Evolutionary conservation across 306 rosid genomes (phyloP), one percentile per base, ranked within the genome.

Genomic region (Cyclanthera cordifolia): DNA sequence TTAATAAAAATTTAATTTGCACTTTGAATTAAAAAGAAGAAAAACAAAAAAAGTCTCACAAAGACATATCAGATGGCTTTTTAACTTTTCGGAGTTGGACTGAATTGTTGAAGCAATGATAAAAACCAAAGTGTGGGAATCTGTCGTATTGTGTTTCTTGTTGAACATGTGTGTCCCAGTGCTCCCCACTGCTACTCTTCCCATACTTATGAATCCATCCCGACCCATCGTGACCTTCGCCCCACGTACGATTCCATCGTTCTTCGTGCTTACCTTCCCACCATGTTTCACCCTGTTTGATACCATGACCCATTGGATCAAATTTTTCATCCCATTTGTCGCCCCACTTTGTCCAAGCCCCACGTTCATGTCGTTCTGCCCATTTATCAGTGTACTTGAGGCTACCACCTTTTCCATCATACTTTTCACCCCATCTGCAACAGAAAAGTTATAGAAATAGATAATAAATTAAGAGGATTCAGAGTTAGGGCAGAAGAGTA

Each of bases 301-400:
- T 69, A 5, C 99, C 99, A 20, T 78, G 72, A 10, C 77, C 32
- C 27, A 83, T 86, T 21, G 76, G 83, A 72, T 90, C 90, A 8
- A 94, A 94, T 69, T 83, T 81, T 74, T 94, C 99, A 67, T 94
- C 99, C 99, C 99, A 94, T 80, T 94, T 94, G 88, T 94, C 97
- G 28, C 99, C 99, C 99, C 99, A 94, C 79, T 90, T 94, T 28
- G 86, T 78, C 99, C 97, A 90, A 32, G 90, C 89, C 66, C 83
- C 99, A 0, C 82, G 86, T 74, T 79, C 82, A 1, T 71, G 70
- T 19, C 96, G 86, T 72, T 94, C 99, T 0, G 99, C 97, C 99
- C 99, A 94, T 82, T 94, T 90, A 71, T 94, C 99, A 0, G 97
- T 88, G 90, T 94, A 94, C 72, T 94, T 94, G 16, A 59, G 61